These are phyloP conservation scores for Hypericum androsaemum DNA, from an alignment of 345 rosid species.

Conservation along the genomic window DNA sequence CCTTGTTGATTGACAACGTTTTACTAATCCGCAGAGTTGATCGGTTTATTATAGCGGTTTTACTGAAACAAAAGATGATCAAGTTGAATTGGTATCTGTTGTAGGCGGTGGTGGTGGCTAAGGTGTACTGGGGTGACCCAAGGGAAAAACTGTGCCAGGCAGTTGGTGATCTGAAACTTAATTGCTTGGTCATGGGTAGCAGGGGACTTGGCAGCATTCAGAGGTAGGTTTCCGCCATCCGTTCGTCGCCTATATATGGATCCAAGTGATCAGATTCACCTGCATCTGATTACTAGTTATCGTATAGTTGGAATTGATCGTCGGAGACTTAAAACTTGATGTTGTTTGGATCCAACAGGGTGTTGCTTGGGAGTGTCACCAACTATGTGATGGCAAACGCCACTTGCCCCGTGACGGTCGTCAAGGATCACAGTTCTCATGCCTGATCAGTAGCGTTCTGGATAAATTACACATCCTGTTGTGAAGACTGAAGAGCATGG, in stretches of 20 bases:
- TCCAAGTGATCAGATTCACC: no score
- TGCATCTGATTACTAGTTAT: no score
- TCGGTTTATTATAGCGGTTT: no score
- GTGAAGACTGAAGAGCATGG: no score
- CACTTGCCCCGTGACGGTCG: slow-evolving; percentile 43
- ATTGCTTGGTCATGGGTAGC: slow-evolving; percentile 43
- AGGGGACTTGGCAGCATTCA: slow-evolving; percentile 43
- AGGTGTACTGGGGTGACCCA: slow-evolving; percentile 55
- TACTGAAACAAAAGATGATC: no score
- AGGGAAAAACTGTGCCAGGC: slow-evolving; percentile 45
- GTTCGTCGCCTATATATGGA: neutral
- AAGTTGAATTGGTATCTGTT: no score
- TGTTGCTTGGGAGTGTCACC: slow-evolving; percentile 75
- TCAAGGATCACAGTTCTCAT: no score
- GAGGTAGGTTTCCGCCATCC: slow-evolving; percentile 18
- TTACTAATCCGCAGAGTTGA: no score
- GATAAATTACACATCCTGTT: no score
- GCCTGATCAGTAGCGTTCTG: no score
- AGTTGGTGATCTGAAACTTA: slow-evolving; percentile 38
- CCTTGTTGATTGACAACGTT: no score
- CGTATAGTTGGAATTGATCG: neutral
- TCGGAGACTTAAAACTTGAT: neutral
- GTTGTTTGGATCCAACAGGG: slow-evolving; percentile 24
- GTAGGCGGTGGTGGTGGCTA: slow-evolving; percentile 41
- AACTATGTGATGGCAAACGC: slow-evolving; percentile 58